These are phyloP conservation scores for Rhodofomes roseus DNA, from an alignment of 1,284 basidiomycete genomes.

Conservation along the genomic window DNA sequence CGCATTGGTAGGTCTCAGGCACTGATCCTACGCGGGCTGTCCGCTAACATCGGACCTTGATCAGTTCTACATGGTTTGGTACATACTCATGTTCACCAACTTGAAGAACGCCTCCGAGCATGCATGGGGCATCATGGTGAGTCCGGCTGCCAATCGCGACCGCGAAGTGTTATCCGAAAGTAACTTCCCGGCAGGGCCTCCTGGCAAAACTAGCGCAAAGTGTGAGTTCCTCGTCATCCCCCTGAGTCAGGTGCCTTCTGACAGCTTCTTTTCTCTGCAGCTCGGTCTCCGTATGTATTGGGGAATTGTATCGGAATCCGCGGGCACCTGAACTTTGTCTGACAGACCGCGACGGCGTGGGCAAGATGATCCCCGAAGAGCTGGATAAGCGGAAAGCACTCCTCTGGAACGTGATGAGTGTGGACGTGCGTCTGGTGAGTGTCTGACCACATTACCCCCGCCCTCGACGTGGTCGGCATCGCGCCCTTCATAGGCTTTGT, in stretches of 20 bases:
- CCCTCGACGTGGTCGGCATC: neutral
- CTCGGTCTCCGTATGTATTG: slow-evolving; percentile 51
- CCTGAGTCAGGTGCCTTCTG: neutral
- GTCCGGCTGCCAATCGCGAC: slow-evolving; percentile 35
- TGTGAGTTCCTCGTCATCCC: slow-evolving; percentile 35
- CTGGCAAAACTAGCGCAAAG: slow-evolving; percentile 42
- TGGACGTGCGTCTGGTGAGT: slow-evolving; percentile 48
- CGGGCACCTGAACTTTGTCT: slow-evolving; percentile 6
- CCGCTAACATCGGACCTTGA: slow-evolving; percentile 4
- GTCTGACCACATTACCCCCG: neutral
- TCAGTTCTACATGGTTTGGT: slow-evolving; percentile 72
- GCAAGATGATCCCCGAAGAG: slow-evolving; percentile 49
- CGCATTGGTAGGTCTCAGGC: slow-evolving; percentile 47
- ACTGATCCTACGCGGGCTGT: neutral
- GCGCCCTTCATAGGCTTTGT: neutral
- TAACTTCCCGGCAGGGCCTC: slow-evolving; percentile 20
- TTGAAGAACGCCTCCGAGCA: slow-evolving; percentile 64
- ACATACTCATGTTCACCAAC: slow-evolving; percentile 64
- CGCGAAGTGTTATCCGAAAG: neutral
- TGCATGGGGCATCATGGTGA: slow-evolving; percentile 65
- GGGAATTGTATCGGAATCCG: neutral
- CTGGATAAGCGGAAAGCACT: slow-evolving; percentile 50
- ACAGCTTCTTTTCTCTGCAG: slow-evolving; percentile 29
- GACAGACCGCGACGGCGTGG: slow-evolving; percentile 53
- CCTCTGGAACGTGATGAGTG: slow-evolving; percentile 55